phyloP scores from a whole-genome alignment of 2,329 filamentous ascomycete species.

The Dactylellina sp. region DNA sequence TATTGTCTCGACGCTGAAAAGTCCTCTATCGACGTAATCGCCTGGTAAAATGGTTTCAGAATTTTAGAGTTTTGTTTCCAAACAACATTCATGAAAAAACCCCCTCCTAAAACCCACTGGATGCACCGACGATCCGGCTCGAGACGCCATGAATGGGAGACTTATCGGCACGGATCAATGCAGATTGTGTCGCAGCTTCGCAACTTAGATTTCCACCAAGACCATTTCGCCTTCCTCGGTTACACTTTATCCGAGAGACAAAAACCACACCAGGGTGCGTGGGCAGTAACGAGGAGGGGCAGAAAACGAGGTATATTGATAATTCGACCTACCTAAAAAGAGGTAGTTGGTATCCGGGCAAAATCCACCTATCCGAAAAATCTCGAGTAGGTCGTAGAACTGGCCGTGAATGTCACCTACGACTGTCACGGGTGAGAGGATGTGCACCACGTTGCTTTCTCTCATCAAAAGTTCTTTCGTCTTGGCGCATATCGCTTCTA shows the following conservation, averaged over 20 bases:
- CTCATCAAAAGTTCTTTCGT: conserved; percentile 99
- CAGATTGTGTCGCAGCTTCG: conserved; percentile 33
- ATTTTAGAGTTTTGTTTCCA: conserved; percentile 63
- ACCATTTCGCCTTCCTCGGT: conserved; percentile 36
- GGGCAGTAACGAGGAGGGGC: conserved; percentile 16
- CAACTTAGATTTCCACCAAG: conserved; percentile 16
- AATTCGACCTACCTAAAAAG: conserved; percentile 77
- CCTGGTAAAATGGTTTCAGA: conserved; percentile 65
- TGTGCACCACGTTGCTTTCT: conserved; percentile 99
- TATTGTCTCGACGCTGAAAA: conserved; percentile 99
- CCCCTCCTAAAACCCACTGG: conserved; percentile 10
- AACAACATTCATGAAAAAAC: background rate
- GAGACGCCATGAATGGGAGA: conserved; percentile 2
- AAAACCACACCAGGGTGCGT: conserved; percentile 10
- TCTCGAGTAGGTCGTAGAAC: conserved; percentile 99
- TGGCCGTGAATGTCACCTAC: conserved; percentile 99
- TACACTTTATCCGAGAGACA: conserved; percentile 44
- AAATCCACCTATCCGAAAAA: conserved; percentile 97
- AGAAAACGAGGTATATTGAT: conserved; percentile 29
- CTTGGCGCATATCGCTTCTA: conserved; percentile 99
- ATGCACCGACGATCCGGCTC: conserved; percentile 38
- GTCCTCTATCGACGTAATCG: conserved; percentile 97
- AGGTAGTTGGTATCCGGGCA: conserved; percentile 99
- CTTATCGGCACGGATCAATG: conserved; percentile 15
- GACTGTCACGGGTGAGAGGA: conserved; percentile 92